Conservation (phyloP, 2,329 filamentous ascomycete genomes). For the Colletotrichum tropicale region DNA sequence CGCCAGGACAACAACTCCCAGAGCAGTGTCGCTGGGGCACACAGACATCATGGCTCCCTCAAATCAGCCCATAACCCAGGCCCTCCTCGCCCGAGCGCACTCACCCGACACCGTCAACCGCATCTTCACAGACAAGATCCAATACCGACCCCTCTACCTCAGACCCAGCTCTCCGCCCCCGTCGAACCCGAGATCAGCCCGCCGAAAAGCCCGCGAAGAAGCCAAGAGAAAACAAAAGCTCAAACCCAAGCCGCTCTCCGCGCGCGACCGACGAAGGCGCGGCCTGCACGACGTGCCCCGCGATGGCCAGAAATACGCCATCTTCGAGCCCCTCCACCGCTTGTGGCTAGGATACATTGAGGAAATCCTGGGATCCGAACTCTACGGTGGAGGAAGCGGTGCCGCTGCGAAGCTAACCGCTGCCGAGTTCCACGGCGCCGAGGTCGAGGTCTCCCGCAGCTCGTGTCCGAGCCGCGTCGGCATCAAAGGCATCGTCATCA, state of each 20-base stretch:
- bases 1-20: background rate
- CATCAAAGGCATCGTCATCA: slow-evolving; percentile 82
- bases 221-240: slow-evolving; percentile 49
- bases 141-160: slow-evolving; percentile 80
- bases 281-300: slow-evolving; percentile 78
- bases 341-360: slow-evolving; percentile 88
- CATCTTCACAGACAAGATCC: slow-evolving; percentile 83
- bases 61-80: slow-evolving; percentile 53
- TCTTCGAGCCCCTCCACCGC: slow-evolving; percentile 77
- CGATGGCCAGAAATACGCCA: slow-evolving; percentile 69
- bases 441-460: slow-evolving; percentile 82
- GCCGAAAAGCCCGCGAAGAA: slow-evolving; percentile 52
- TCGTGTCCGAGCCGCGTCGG: slow-evolving; percentile 83
- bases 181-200: slow-evolving; percentile 62
- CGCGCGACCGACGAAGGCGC: slow-evolving; percentile 75
- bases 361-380: slow-evolving; percentile 73
- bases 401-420: slow-evolving; percentile 79
- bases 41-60: slow-evolving; percentile 34
- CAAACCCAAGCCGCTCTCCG: slow-evolving; percentile 74
- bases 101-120: slow-evolving; percentile 71
- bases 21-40: background rate
- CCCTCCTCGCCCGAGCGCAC: slow-evolving; percentile 79
- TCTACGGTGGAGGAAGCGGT: slow-evolving; percentile 58
- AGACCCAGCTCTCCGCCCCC: slow-evolving; percentile 74
- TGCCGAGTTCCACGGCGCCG: slow-evolving; percentile 90